Conservation (phyloP, 2,329 filamentous ascomycete genomes). For the Sclerotinia minor region DNA sequence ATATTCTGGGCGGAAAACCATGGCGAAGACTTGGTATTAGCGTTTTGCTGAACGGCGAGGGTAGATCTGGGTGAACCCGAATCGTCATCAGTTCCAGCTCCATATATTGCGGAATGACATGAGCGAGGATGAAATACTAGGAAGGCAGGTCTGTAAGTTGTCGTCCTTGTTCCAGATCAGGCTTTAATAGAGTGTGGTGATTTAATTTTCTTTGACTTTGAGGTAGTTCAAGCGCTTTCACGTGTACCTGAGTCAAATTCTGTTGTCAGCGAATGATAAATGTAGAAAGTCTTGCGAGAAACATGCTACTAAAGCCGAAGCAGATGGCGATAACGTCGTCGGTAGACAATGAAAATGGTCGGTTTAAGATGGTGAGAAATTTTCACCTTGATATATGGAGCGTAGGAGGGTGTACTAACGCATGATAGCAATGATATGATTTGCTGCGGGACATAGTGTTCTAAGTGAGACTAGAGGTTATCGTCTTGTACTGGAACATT, state of each 20-base stretch:
- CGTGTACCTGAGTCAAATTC: neutral
- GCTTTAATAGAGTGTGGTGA: neutral
- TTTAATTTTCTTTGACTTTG: neutral
- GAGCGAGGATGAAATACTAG: neutral
- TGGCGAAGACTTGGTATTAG: neutral
- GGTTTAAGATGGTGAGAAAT: neutral
- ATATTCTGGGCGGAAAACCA: neutral
- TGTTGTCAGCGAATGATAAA: neutral
- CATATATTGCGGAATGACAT: neutral
- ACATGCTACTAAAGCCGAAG: neutral
- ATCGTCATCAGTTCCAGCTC: neutral
- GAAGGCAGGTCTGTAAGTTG: neutral
- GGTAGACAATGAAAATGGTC: neutral
- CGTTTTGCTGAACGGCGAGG: neutral
- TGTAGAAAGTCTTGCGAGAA: neutral
- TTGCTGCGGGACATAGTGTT: neutral
- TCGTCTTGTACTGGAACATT: too few species aligned
- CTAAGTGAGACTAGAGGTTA: too few species aligned
- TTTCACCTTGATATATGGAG: neutral
- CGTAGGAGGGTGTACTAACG: neutral
- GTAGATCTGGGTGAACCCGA: accelerated
- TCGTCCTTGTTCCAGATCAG: neutral
- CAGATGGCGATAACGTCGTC: neutral
- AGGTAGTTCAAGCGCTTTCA: too few species aligned
- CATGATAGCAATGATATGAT: neutral